Evolutionary conservation across 106 monocot species (phyloP), one percentile per base, ranked within the genome.

Genomic region (Apostasia ramifera): DNA sequence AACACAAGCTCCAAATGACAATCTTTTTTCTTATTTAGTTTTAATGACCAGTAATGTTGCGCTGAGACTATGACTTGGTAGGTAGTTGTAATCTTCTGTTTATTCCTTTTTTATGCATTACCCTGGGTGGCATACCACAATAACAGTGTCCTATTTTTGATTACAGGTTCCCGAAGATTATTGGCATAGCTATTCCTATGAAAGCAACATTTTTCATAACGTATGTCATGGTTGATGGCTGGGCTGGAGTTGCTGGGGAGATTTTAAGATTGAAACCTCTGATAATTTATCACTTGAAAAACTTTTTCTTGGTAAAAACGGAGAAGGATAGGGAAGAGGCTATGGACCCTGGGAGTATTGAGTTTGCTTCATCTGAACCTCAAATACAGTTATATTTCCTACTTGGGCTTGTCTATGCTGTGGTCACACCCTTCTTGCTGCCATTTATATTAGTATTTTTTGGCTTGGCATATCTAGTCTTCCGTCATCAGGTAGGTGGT

Each of bases 171-270:
- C 91, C 91, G 45, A 74, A 45, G 54, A 91, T 83, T 52, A 82
- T 91, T 39, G 91, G 91, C 44, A 59, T 70, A 55, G 66, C 91
- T 7, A 86, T 91, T 71, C 91, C 91, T 57, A 79, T 86, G 86
- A 91, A 86, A 79, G 91, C 86, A 47, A 81, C 91, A 74, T 91
- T 91, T 66, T 91, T 91, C 59, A 91, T 91, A 68, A 86, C 91
- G 8, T 91, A 69, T 68, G 79, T 91, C 67, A 91, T 91, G 91
- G 86, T 86, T 79, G 91, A 91, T 74, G 91, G 91, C 9, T 91
- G 91, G 91, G 83, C 91, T 77, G 86, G 91, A 67, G 54, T 86
- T 72, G 86, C 91, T 54, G 86, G 84, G 26, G 91, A 91, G 42
- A 86, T 91, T 74, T 56, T 86, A 47, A 76, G 91, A 55, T 70